Conservation (phyloP, 805 yeast species). For the Hanseniaspora meyeri region DNA sequence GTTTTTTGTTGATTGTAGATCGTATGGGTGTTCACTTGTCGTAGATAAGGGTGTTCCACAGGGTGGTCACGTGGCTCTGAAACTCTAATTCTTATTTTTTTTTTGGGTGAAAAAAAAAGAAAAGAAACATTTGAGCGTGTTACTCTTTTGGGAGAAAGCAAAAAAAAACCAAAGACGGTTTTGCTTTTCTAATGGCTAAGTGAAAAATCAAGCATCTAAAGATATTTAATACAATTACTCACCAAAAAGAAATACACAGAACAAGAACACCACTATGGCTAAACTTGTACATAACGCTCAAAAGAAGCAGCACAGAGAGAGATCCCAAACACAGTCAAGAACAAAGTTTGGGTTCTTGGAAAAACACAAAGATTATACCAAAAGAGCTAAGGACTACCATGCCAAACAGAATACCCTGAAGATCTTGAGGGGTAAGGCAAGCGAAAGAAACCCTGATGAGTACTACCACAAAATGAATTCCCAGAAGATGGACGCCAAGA, state of each 20-base stretch:
- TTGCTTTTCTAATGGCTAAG: not conserved
- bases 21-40: not conserved
- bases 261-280: slow-evolving; percentile 34
- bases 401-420: slow-evolving; percentile 49
- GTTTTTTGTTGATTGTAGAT: not conserved
- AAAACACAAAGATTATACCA: slow-evolving; percentile 76
- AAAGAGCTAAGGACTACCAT: slow-evolving; percentile 57
- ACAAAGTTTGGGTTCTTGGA: slow-evolving; percentile 73
- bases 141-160: not conserved
- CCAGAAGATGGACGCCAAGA: slow-evolving; percentile 46
- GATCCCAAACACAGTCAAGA: slow-evolving; percentile 73
- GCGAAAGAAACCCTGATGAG: slow-evolving; percentile 80
- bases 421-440: slow-evolving; percentile 59
- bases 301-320: slow-evolving; percentile 90
- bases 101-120: no score
- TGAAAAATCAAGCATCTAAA: not conserved
- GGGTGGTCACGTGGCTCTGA: not conserved
- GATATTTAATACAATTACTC: not conserved
- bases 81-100: no score
- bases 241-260: not conserved
- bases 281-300: slow-evolving; percentile 80
- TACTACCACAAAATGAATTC: slow-evolving; percentile 87
- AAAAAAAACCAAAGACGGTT: not conserved
- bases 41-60: not conserved
- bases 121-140: not conserved